Conservation (phyloP, 2,329 filamentous ascomycete species). For the Coniella vitis region DNA sequence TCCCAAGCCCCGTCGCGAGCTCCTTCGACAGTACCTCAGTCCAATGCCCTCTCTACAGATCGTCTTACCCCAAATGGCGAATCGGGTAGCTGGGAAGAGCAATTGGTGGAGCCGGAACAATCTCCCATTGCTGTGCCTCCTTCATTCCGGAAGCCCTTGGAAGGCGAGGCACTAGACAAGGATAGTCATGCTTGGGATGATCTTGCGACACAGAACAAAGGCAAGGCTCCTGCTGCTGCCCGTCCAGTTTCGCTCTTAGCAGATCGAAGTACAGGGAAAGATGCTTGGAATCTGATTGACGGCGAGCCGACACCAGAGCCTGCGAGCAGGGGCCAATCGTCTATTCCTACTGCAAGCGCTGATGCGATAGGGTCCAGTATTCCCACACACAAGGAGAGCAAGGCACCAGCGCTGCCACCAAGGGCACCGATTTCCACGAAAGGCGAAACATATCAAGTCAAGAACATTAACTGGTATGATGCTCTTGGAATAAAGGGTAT, state of each 20-base stretch:
- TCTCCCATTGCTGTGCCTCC: conserved; percentile 9
- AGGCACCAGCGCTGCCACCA: conserved; percentile 27
- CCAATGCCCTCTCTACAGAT: conserved; percentile 26
- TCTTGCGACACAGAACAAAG: conserved; percentile 32
- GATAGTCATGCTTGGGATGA: conserved; percentile 47
- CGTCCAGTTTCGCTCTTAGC: conserved; percentile 15
- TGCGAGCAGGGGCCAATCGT: conserved; percentile 30
- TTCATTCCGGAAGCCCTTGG: conserved; percentile 16
- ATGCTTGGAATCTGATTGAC: conserved; percentile 49
- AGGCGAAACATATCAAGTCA: conserved; percentile 83
- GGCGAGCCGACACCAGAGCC: conserved; percentile 28
- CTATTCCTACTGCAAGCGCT: conserved; percentile 32
- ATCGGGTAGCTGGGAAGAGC: conserved; percentile 35
- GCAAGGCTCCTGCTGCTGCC: conserved; percentile 30
- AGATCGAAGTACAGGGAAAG: conserved; percentile 12
- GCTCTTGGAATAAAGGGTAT: conserved; percentile 50
- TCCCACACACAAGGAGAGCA: conserved; percentile 14
- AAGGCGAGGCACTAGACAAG: conserved; percentile 28
- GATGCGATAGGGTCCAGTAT: conserved; percentile 18
- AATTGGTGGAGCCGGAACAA: conserved; percentile 5
- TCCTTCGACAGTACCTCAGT: conserved; percentile 24
- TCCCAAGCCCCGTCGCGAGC: conserved; percentile 25
- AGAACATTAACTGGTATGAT: conserved; percentile 83
- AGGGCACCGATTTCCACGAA: conserved; percentile 38
- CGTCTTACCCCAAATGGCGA: conserved; percentile 32